These are phyloP conservation scores for Trichomonas gallinae DNA, from an alignment of 208 protist genomes.

Conservation along the genomic window DNA sequence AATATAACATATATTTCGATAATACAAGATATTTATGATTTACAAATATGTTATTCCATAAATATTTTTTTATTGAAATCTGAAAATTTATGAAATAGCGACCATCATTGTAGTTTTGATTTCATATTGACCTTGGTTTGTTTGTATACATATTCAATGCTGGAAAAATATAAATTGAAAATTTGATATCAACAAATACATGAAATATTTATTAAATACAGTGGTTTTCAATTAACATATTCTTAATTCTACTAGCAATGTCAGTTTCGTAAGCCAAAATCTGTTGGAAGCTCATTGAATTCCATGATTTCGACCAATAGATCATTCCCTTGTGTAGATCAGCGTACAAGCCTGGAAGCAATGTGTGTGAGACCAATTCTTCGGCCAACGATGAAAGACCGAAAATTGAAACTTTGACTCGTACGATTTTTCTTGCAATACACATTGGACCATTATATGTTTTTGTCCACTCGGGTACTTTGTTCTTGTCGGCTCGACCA, in stretches of 20 bases:
- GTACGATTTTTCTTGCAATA: background rate
- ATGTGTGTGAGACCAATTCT: background rate
- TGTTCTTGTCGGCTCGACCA: background rate
- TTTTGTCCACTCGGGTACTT: background rate
- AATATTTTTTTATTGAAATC: too few species aligned
- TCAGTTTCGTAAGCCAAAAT: background rate
- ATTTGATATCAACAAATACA: background rate
- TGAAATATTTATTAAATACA: background rate
- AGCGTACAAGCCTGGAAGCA: background rate
- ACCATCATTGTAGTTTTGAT: too few species aligned
- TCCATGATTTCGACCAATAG: background rate
- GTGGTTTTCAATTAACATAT: background rate
- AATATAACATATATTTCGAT: too few species aligned
- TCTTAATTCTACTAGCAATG: background rate
- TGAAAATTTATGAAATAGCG: too few species aligned
- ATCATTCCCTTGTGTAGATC: background rate
- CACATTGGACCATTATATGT: background rate
- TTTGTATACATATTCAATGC: too few species aligned
- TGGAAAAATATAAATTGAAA: too few species aligned
- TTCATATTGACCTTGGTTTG: too few species aligned
- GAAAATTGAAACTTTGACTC: background rate
- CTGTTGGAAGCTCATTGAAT: background rate
- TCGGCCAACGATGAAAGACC: background rate
- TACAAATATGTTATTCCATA: too few species aligned
- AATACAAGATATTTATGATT: too few species aligned